Evolutionary conservation across 2,329 filamentous ascomycete species (phyloP).

Genomic region (Monosporascus cannonballus): DNA sequence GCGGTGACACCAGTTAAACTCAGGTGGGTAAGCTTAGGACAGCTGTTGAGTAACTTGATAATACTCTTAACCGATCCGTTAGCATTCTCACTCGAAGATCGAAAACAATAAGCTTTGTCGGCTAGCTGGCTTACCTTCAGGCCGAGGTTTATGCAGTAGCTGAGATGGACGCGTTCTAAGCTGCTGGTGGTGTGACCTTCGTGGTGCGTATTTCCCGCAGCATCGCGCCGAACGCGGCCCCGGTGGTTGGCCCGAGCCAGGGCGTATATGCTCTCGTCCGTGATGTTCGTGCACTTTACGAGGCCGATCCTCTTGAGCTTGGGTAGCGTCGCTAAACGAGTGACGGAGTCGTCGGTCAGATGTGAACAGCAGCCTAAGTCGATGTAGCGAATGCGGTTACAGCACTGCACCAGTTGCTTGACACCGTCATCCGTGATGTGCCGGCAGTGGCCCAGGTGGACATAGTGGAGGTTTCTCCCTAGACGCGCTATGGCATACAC

Average conservation of each 20-base stretch:
- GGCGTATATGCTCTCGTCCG: slow-evolving; percentile 80
- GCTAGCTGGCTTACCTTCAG: slow-evolving; percentile 68
- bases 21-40: slow-evolving; percentile 86
- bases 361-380: slow-evolving; percentile 92
- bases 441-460: slow-evolving; percentile 89
- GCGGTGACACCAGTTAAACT: slow-evolving; percentile 90
- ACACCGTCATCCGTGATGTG: slow-evolving; percentile 89
- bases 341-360: slow-evolving; percentile 82
- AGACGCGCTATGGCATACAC: slow-evolving; percentile 82
- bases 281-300: slow-evolving; percentile 89
- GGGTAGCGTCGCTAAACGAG: slow-evolving; percentile 75
- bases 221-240: slow-evolving; percentile 42
- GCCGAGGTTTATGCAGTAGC: slow-evolving; percentile 84
- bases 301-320: slow-evolving; percentile 92
- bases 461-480: slow-evolving; percentile 93
- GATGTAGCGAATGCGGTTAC: slow-evolving; percentile 94
- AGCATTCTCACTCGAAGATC: slow-evolving; percentile 18
- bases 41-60: slow-evolving; percentile 80
- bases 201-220: slow-evolving; percentile 40
- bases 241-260: slow-evolving; percentile 66
- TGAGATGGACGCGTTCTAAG: slow-evolving; percentile 89
- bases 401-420: slow-evolving; percentile 72
- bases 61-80: slow-evolving; percentile 61
- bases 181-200: slow-evolving; percentile 59
- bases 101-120: slow-evolving; percentile 7